phyloP scores from a whole-genome alignment of 164 flowering plant species.

The Nymphaea colorata region DNA sequence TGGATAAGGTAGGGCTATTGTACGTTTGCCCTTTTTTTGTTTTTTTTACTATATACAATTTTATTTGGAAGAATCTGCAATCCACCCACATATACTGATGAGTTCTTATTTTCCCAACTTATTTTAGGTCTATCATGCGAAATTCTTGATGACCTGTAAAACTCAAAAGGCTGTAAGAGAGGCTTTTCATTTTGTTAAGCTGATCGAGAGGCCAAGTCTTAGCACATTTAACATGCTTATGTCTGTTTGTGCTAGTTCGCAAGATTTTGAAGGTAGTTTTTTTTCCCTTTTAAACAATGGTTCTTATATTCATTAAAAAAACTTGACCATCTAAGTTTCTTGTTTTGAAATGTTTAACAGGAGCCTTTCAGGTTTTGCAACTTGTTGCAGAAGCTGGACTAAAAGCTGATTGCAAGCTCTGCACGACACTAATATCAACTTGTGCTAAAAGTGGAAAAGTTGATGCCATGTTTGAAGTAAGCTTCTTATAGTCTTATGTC shows the following conservation, averaged over 20 bases:
- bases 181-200: constrained; percentile 64
- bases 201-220: constrained; percentile 65
- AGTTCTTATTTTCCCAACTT: constrained; percentile 7
- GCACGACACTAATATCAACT: constrained; percentile 82
- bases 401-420: constrained; percentile 85
- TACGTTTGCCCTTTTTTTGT: not conserved
- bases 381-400: constrained; percentile 63
- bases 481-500: constrained; percentile 5
- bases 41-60: not conserved
- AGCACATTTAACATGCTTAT: constrained; percentile 95
- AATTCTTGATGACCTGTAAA: constrained; percentile 57
- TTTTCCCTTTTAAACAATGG: not conserved
- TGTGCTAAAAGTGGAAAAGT: constrained; percentile 93
- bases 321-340: not conserved
- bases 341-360: constrained; percentile 19
- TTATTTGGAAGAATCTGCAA: not conserved
- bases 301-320: not conserved
- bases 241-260: constrained; percentile 82
- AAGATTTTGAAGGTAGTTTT: constrained; percentile 61
- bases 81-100: not conserved
- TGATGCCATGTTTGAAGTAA: constrained; percentile 90
- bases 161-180: constrained; percentile 62
- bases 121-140: constrained; percentile 67
- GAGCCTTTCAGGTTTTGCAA: constrained; percentile 63
- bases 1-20: constrained; percentile 49